These are phyloP conservation scores for Auriscalpium orientale DNA, from an alignment of 768 basidiomycete genomes.

Conservation along the genomic window DNA sequence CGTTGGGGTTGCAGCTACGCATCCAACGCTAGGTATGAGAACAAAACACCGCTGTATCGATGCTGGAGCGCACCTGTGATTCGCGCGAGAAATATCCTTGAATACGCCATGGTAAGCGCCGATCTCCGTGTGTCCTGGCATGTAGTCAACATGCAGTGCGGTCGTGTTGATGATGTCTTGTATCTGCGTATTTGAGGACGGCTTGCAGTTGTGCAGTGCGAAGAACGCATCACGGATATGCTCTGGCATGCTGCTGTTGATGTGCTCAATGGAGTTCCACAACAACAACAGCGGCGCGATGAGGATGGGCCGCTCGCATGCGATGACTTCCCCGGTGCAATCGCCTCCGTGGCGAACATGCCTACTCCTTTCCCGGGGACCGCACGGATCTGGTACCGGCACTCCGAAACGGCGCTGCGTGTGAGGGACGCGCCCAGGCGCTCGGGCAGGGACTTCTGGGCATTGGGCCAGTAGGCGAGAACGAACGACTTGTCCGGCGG, in stretches of 20 bases:
- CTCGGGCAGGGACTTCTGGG: too few relatives aligned
- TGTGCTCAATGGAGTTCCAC: too few relatives aligned
- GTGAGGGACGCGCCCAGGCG: too few relatives aligned
- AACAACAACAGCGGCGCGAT: constrained; percentile 18
- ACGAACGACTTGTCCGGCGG: too few relatives aligned
- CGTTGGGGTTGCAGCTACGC: constrained; percentile 18
- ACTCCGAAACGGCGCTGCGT: too few relatives aligned
- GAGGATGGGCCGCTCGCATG: constrained; percentile 32
- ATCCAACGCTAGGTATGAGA: constrained; percentile 11
- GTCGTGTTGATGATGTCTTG: constrained; percentile 6
- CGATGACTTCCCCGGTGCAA: constrained; percentile 26
- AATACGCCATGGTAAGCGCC: constrained; percentile 17
- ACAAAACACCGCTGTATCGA: constrained; percentile 3
- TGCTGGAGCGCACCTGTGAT: constrained; percentile 9
- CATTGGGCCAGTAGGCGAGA: too few relatives aligned
- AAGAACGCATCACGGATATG: not conserved
- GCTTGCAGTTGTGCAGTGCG: constrained; percentile 1
- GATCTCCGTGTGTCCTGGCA: constrained; percentile 4
- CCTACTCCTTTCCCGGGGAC: constrained; percentile 22
- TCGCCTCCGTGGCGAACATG: constrained; percentile 24
- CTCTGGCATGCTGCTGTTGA: too few relatives aligned
- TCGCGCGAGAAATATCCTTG: constrained; percentile 18
- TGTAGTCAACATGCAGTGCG: constrained; percentile 2
- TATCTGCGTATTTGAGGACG: too few relatives aligned
- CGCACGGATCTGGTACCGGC: not conserved